These are phyloP conservation scores for Blastobotrys persicus DNA, from an alignment of 1,139 yeast genomes.

Conservation along the genomic window DNA sequence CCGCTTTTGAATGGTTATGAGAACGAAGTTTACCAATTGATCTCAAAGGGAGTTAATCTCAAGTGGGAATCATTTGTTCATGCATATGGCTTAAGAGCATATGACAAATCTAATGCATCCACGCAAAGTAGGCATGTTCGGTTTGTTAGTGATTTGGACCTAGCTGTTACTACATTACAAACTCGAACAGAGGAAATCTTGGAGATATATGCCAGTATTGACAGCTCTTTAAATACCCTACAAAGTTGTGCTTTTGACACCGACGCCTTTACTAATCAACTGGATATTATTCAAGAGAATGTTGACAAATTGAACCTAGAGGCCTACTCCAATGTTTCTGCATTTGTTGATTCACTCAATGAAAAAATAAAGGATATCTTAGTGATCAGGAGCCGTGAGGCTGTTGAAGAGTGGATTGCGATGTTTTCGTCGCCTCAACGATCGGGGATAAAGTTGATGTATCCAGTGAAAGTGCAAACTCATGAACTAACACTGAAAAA, in stretches of 20 bases:
- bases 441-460: constrained; percentile 16
- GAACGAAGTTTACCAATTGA: constrained; percentile 34
- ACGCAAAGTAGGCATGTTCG: constrained; percentile 45
- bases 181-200: constrained; percentile 37
- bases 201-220: constrained; percentile 26
- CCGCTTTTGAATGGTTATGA: constrained; percentile 46
- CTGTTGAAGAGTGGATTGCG: constrained; percentile 31
- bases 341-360: constrained; percentile 46
- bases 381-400: constrained; percentile 34
- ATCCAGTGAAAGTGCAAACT: constrained; percentile 17
- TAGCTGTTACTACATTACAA: constrained; percentile 39
- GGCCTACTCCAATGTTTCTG: constrained; percentile 42
- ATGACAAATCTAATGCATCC: constrained; percentile 23
- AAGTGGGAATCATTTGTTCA: constrained; percentile 58
- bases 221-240: constrained; percentile 32
- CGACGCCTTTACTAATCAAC: constrained; percentile 23
- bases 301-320: constrained; percentile 46
- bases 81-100: constrained; percentile 45
- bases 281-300: constrained; percentile 43
- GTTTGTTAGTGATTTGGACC: constrained; percentile 44
- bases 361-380: constrained; percentile 41
- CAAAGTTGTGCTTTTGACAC: constrained; percentile 34
- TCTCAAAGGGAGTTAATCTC: constrained; percentile 39
- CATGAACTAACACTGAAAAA: constrained; percentile 47
- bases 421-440: constrained; percentile 23